Conservation (phyloP, 768 basidiomycete genomes). For the Dioszegia hungarica region DNA sequence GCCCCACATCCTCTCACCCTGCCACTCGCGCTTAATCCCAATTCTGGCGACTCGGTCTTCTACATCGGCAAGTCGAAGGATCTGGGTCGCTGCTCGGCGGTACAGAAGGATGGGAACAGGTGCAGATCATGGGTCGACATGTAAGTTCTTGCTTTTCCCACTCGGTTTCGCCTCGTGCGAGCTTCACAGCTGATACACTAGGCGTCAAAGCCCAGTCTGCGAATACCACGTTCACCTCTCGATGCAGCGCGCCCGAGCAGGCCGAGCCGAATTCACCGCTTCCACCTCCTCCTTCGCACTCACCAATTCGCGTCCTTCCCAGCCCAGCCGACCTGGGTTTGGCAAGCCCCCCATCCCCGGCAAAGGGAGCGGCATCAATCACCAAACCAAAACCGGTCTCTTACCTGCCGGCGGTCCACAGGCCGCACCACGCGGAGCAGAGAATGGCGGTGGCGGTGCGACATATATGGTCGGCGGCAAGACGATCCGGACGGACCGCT, state of each 20-base stretch:
- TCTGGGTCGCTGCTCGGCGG: conserved; percentile 75
- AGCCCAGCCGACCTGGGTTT: no score
- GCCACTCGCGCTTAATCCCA: conserved; percentile 80
- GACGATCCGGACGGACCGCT: conserved; percentile 54
- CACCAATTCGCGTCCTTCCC: background rate
- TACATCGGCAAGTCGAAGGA: conserved; percentile 81
- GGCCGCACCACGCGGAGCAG: conserved; percentile 21
- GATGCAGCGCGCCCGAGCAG: conserved; percentile 66
- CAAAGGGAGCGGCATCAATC: conserved; percentile 20
- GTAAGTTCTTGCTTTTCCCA: conserved; percentile 32
- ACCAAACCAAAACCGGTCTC: conserved; percentile 33
- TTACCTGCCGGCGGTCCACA: conserved; percentile 34
- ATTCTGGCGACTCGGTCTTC: conserved; percentile 71
- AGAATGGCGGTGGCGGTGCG: conserved; percentile 43
- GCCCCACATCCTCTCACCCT: conserved; percentile 73
- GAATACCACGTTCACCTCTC: conserved; percentile 86
- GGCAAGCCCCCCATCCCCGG: background rate
- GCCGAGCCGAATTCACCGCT: conserved; percentile 76
- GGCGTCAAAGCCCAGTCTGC: conserved; percentile 73
- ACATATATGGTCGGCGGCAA: conserved; percentile 82
- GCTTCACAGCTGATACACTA: background rate
- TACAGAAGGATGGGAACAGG: conserved; percentile 69
- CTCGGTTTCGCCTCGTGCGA: background rate
- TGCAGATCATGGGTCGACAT: conserved; percentile 85
- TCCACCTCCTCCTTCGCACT: conserved; percentile 51